Evolutionary conservation across 768 basidiomycete genomes (phyloP).

Genomic region (Termitomyces sp.): DNA sequence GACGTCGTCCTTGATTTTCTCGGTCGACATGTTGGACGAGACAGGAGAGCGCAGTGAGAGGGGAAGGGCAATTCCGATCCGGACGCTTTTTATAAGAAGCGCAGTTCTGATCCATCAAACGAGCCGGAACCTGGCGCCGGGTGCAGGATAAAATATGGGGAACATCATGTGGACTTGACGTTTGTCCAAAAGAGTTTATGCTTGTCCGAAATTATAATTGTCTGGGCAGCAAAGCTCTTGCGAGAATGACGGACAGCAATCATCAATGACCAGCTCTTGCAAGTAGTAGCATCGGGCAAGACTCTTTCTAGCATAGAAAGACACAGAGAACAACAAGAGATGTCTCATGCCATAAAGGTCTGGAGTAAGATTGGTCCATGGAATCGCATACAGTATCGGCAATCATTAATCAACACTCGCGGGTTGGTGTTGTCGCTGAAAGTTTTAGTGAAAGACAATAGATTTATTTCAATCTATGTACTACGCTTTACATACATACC

Average conservation of each 20-base stretch:
- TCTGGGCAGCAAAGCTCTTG: background rate
- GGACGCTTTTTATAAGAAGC: conserved; percentile 7
- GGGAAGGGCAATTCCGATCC: background rate
- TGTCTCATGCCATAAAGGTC: background rate
- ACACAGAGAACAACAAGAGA: background rate
- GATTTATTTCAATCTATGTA: no score
- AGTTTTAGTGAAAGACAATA: no score
- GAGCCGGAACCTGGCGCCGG: conserved; percentile 3
- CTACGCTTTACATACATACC: no score
- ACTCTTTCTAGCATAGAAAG: background rate
- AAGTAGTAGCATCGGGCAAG: background rate
- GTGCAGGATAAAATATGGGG: background rate
- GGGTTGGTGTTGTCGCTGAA: no score
- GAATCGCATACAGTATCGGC: no score
- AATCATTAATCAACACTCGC: no score
- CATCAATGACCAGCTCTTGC: background rate
- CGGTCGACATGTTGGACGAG: conserved; percentile 21
- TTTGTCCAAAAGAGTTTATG: no score
- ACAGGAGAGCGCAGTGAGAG: conserved; percentile 8
- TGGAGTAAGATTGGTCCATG: no score
- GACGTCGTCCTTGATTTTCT: conserved; percentile 11
- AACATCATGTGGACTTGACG: background rate
- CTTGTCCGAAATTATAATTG: background rate
- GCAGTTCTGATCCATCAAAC: conserved; percentile 8
- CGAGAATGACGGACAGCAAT: background rate